These are phyloP conservation scores for Gossypium sturtianum DNA, from an alignment of 345 rosid genomes.

Conservation along the genomic window DNA sequence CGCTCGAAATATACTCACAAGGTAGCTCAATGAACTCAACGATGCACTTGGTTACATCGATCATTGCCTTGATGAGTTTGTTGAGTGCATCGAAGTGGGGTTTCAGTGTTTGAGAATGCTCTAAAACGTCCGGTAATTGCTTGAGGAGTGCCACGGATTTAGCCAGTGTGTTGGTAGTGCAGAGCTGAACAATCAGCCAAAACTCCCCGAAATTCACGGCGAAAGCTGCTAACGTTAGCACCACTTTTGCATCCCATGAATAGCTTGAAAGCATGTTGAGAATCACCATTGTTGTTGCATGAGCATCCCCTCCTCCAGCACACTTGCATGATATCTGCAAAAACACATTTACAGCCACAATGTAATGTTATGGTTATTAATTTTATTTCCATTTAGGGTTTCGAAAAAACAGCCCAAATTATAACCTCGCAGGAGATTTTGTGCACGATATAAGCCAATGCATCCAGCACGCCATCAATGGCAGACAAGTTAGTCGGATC, in stretches of 20 bases:
- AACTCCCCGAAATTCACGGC: conserved; percentile 42
- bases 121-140: conserved; percentile 35
- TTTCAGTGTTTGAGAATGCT: conserved; percentile 21
- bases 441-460: conserved; percentile 27
- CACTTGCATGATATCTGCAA: conserved; percentile 43
- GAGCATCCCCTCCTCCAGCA: conserved; percentile 40
- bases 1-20: conserved; percentile 39
- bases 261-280: conserved; percentile 33
- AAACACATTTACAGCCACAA: not conserved
- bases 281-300: conserved; percentile 34
- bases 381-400: no score
- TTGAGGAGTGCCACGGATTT: conserved; percentile 35
- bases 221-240: conserved; percentile 42
- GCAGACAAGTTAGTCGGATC: conserved; percentile 9
- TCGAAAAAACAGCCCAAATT: no score
- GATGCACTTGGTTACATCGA: conserved; percentile 55
- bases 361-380: no score
- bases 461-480: conserved; percentile 29
- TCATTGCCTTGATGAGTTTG: conserved; percentile 35
- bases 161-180: conserved; percentile 27
- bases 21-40: conserved; percentile 54
- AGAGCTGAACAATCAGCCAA: conserved; percentile 29
- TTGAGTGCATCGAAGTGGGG: conserved; percentile 38
- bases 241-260: conserved; percentile 48
- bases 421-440: conserved; percentile 44